These are phyloP conservation scores for Eudorina sp. DNA, from an alignment of 139 green algal species.

Conservation along the genomic window DNA sequence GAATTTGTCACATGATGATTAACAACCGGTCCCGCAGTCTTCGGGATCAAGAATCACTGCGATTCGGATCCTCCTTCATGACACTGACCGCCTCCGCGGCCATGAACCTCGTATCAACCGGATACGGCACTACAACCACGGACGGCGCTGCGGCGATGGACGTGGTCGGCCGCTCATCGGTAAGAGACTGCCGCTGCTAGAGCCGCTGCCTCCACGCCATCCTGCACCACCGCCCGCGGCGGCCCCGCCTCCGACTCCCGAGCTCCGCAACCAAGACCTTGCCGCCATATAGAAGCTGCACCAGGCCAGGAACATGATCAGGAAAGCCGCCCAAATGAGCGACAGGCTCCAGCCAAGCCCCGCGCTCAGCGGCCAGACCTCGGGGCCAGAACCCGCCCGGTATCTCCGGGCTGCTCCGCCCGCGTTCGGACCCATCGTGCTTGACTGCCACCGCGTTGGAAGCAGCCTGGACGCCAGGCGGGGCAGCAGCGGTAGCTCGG, in stretches of 20 bases:
- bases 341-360: background rate
- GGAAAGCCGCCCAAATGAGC: conserved; percentile 25
- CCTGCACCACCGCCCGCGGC: background rate
- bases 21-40: no score
- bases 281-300: background rate
- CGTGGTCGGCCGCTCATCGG: background rate
- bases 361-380: background rate
- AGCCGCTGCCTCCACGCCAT: background rate
- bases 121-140: background rate
- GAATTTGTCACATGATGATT: no score
- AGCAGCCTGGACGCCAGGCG: conserved; percentile 13
- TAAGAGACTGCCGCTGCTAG: background rate
- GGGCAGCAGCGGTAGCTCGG: background rate
- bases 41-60: no score
- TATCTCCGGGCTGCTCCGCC: background rate
- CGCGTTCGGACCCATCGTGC: no score
- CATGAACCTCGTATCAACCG: no score
- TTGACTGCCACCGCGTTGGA: background rate
- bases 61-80: no score
- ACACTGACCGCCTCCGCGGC: no score
- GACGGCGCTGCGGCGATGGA: background rate
- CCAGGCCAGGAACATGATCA: conserved; percentile 11
- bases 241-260: background rate
- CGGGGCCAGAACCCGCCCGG: background rate
- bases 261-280: background rate